Evolutionary conservation across 2,329 filamentous ascomycete genomes (phyloP), one percentile per base, ranked within the genome.

Genomic region (Dothideomycetidae sp.): DNA sequence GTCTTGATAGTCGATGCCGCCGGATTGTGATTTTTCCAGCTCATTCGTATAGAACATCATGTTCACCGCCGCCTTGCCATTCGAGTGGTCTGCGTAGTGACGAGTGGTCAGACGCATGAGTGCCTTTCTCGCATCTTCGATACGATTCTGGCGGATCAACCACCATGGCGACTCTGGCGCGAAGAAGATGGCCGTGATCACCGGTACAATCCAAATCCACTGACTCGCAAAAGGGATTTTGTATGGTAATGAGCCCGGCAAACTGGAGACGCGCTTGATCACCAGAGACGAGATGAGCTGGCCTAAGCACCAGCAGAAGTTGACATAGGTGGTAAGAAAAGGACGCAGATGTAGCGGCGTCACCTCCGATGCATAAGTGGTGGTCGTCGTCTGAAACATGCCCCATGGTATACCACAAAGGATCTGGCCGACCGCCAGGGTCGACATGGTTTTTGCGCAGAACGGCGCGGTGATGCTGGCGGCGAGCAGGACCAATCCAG

Each of bases 311-410:
- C 73, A 76, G 47, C 70, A 74, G 16, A 75, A 55, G 46, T 75
- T 75, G 40, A 74, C 69, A 40, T 68, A 76, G 10, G 68, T 68
- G 1, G 72, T 75, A 10, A 75, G 56, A 37, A 70, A 67, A 10
- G 66, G 68, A 10, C 73, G 64, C 29, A 77, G 61, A 1, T 64
- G 64, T 30, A 71, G 58, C 3, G 73, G 73, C 21, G 68, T 70
- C 10, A 77, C 67, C 48, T 82, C 78, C 38, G 73, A 74, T 18
- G 76, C 77, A 49, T 81, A 81, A 1, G 75, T 75, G 44, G 71
- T 58, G 7, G 59, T 55, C 17, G 60, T 52, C 1, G 45, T 49
- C 7, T 47, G 43, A 15, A 52, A 50, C 2, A 49, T 42, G 12
- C 51, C 48, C 49, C 48, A 53, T 2, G 54, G 55, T 32, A 60